Conservation (phyloP, 1,284 basidiomycete genomes). For the Wallemia hederae region DNA sequence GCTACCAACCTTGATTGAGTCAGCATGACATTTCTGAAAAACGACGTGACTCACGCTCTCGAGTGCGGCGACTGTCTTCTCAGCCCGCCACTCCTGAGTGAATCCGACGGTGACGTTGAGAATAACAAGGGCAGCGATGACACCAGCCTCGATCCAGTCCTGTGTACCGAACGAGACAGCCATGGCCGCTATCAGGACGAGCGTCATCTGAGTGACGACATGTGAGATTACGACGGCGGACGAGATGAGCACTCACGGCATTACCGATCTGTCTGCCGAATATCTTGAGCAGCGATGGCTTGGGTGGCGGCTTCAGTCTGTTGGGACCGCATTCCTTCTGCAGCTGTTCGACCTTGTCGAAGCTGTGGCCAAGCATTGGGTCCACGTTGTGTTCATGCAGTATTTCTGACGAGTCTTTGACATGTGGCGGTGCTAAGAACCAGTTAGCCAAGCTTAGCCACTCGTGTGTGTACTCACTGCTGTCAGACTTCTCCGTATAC, state of each 20-base stretch:
- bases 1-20: conserved; percentile 10
- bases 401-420: background rate
- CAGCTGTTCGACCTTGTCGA: conserved; percentile 10
- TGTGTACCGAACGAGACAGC: conserved; percentile 32
- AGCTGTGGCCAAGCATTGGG: conserved; percentile 11
- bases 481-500: background rate
- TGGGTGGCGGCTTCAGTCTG: conserved; percentile 16
- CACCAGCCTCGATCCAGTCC: conserved; percentile 33
- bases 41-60: conserved; percentile 17
- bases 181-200: conserved; percentile 18
- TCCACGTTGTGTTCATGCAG: conserved; percentile 7
- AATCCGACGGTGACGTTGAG: conserved; percentile 23
- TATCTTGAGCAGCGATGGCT: conserved; percentile 9
- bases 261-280: conserved; percentile 1
- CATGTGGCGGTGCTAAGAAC: background rate
- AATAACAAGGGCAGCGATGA: conserved; percentile 31
- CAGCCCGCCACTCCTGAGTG: conserved; percentile 19
- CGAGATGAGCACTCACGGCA: background rate
- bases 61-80: conserved; percentile 19
- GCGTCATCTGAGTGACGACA: background rate
- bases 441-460: background rate
- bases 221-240: background rate
- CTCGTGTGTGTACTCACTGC: background rate
- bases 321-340: conserved; percentile 17
- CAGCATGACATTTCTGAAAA: background rate